A percentile compares a stretch with the other conserved stretches of the same genome.
Evolutionary conservation across 148 eudicot species (phyloP).

Genomic region (Chenopodium quinoa): DNA sequence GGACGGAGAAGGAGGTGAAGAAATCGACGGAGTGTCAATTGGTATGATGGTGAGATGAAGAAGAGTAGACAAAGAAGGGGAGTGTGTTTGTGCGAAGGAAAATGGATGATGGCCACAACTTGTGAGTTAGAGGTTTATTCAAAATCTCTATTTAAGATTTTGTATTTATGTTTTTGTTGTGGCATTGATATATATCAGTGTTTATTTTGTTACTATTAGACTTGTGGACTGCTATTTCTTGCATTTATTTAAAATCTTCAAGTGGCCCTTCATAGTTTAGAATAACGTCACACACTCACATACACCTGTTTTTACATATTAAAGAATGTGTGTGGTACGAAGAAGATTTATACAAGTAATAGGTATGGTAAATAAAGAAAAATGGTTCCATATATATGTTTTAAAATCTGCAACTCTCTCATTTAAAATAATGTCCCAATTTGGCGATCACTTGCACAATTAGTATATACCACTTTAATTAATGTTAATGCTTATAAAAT

Average conservation of each 20-base stretch:
- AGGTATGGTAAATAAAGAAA: too few species aligned
- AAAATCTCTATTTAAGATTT: constrained; percentile 27
- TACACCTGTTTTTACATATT: too few species aligned
- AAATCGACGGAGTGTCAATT: not conserved
- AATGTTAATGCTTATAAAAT: too few species aligned
- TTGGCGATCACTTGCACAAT: too few species aligned
- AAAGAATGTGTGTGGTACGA: too few species aligned
- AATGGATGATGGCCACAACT: constrained; percentile 35
- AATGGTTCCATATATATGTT: too few species aligned
- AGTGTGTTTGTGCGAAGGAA: constrained; percentile 22
- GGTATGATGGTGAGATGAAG: not conserved
- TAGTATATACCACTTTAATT: too few species aligned
- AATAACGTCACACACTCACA: not conserved
- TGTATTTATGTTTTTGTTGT: constrained; percentile 32
- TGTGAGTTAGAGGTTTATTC: constrained; percentile 15
- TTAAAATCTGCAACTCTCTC: too few species aligned
- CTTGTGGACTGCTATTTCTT: constrained; percentile 53
- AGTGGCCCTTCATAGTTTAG: constrained; percentile 24
- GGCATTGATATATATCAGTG: constrained; percentile 17
- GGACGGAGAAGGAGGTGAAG: not conserved
- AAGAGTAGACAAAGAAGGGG: constrained; percentile 8
- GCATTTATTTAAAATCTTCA: constrained; percentile 20
- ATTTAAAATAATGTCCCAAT: too few species aligned
- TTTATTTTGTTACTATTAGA: constrained; percentile 26
- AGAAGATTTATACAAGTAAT: too few species aligned